phyloP scores from a whole-genome alignment of 371 early-diverging fungal genomes.

The Mortierella sp. region DNA sequence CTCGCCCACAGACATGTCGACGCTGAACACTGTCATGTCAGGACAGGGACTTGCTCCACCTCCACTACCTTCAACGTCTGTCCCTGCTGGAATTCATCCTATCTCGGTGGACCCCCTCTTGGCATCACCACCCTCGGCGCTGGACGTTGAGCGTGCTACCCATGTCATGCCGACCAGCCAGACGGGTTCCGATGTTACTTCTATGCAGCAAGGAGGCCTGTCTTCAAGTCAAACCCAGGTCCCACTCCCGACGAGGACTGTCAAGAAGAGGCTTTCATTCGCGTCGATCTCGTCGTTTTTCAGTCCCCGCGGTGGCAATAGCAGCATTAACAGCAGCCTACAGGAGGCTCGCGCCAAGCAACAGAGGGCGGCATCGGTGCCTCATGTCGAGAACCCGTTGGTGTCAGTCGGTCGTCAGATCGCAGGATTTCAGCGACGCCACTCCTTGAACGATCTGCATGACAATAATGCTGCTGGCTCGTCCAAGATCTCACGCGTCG shows the following conservation, averaged over 20 bases:
- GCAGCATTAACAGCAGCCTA: not conserved
- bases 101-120: not conserved
- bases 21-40: not conserved
- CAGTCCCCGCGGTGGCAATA: conserved; percentile 9
- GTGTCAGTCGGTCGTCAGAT: conserved; percentile 46
- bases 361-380: conserved; percentile 43
- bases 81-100: too few relatives aligned
- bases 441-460: conserved; percentile 48
- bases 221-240: not conserved
- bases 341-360: conserved; percentile 43
- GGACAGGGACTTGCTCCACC: not conserved
- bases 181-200: not conserved
- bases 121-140: not conserved
- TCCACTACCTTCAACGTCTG: not conserved
- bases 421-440: conserved; percentile 49
- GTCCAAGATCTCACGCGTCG: not conserved
- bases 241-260: conserved; percentile 25
- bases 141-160: conserved; percentile 12
- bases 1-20: conserved; percentile 15
- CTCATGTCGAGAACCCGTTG: conserved; percentile 45
- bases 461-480: not conserved
- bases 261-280: conserved; percentile 54
- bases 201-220: not conserved
- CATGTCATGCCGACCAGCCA: not conserved
- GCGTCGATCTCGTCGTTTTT: conserved; percentile 53